Evolutionary conservation across 2,329 filamentous ascomycete species (phyloP).

Genomic region (Dactylella cylindrospora): DNA sequence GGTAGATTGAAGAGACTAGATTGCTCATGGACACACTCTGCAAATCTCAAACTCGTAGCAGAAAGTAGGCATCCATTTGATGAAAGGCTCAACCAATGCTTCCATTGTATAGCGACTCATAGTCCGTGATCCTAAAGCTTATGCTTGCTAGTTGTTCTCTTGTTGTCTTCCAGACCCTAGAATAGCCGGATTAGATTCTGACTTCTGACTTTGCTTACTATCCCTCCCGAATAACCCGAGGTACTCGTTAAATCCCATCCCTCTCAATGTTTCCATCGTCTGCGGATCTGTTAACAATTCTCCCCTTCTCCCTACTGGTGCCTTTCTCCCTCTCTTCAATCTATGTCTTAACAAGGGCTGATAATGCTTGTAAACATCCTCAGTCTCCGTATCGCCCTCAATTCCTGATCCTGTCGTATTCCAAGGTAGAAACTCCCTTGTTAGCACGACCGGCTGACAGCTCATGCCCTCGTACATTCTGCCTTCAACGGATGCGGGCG

Average conservation of each 20-base stretch:
- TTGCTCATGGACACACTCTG: no score
- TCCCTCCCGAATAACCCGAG: slow-evolving; percentile 6
- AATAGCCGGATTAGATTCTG: no score
- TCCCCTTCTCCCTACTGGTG: slow-evolving; percentile 13
- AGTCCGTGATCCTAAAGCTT: no score
- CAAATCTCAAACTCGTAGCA: no score
- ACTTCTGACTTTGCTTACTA: no score
- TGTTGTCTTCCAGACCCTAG: no score
- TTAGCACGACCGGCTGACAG: slow-evolving; percentile 17
- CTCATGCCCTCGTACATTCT: slow-evolving; percentile 17
- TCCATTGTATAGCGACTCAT: no score
- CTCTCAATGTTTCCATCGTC: slow-evolving; percentile 4
- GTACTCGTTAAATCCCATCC: slow-evolving; percentile 4
- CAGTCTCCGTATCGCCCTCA: slow-evolving; percentile 8
- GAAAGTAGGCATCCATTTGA: no score
- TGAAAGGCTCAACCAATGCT: no score
- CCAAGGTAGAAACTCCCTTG: slow-evolving; percentile 22
- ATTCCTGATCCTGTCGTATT: slow-evolving; percentile 18
- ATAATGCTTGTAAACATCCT: slow-evolving; percentile 15
- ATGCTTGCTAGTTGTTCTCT: no score
- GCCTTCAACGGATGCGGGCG: slow-evolving; percentile 14
- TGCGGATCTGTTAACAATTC: slow-evolving; percentile 3
- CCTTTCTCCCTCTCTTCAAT: not conserved
- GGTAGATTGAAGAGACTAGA: no score
- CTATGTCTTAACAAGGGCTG: slow-evolving; percentile 7